Base-by-base conservation (phyloP, 148 eudicot genomes). In the Heliosperma pusillum region DNA sequence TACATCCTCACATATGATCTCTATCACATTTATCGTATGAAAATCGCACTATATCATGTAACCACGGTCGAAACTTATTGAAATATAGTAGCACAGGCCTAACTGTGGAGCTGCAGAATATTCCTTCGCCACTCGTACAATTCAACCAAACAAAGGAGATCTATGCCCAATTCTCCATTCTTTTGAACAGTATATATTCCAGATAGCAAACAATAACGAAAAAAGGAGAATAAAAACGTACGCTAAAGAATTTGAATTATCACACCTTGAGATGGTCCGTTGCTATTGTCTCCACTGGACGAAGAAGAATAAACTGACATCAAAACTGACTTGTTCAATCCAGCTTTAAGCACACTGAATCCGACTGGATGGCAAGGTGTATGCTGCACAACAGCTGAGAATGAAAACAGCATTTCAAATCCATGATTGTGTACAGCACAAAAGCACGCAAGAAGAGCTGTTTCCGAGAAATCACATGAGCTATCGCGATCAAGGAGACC, bases 361-460 rank as follows among this genome's bases (percentile, higher is more conserved):
- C 99, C 99, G 74, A 92, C 79, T 25, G 99, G 99, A 80, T 83
- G 91, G 82, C 83, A 88, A 78, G 99, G 99, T 66, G 98, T 87
- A 80, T 90, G 96, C 82, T 92, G 96, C 77, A 92, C 97, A 69
- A 92, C 83, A 74, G 97, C 97, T 59, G 99, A 92, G 86, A 95
- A 92, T 40, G 97, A 92, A 80, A 95, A 92, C 58, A 95, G 77
- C 93, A 90, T 82, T 44, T 92, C 93, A 75, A 85, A 89, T 59
- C 97, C 99, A 86, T 92, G 96, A 80, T 90, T 87, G 73, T 95
- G 91, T 79, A 95, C 81, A 78, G 99, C 91, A 86, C 99, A 95
- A 74, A 89, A 90, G 83, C 99, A 90, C 25, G 91, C 97, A 83
- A 92, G 97, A 66, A 89, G 76, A 81, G 97, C 96, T 68, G 89